Evolutionary conservation across 805 yeast species (phyloP), one percentile per base, ranked within the genome.

Genomic region (Ogataea ramenticola): DNA sequence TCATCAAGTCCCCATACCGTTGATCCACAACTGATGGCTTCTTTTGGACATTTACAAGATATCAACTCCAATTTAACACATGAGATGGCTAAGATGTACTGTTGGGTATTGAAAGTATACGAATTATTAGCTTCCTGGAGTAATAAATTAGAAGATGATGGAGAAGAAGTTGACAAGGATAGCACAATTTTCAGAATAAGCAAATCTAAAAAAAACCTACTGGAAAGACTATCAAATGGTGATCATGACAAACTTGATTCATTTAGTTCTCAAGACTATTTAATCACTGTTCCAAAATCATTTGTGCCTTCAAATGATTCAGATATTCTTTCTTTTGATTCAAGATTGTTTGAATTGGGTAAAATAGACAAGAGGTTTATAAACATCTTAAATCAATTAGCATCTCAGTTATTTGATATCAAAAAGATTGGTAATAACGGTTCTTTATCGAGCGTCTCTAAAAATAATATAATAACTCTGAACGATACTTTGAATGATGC

Each of bases 351-450:
- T 36, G 46, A 49, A 26, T 15, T 57, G 4, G 9, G 39, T 5
- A 41, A 49, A 26, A 39, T 56, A 26, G 54, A 60, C 46, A 8
- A 22, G 17, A 41, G 35, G 26, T 47, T 55, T 17, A 34, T 52
- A 6, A 44, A 46, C 12, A 26, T 60, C 8, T 33, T 60, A n/a
- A 48, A 49, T 22, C 46, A 46, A 1, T 42, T 58, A 17, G 47
- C 46, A 15, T 19, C 39, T 10, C 29, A 41, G 24, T 4, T 41
- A 2, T 41, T 33, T 21, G 39, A 39, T 3, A 31, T 21, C 15
- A 39, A 14, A 19, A 21, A 19, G 7, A 4, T 22, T 3, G 29
- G 17, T 22, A 24, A 19, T 20, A 15, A 35, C 16, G 26, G 26
- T n/a, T n/a, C n/a, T n/a, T n/a, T n/a, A n/a, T n/a, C n/a, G n/a